Conservation (phyloP, 192 early-diverging fungal species). For the Hyaloraphidium curvatum region DNA sequence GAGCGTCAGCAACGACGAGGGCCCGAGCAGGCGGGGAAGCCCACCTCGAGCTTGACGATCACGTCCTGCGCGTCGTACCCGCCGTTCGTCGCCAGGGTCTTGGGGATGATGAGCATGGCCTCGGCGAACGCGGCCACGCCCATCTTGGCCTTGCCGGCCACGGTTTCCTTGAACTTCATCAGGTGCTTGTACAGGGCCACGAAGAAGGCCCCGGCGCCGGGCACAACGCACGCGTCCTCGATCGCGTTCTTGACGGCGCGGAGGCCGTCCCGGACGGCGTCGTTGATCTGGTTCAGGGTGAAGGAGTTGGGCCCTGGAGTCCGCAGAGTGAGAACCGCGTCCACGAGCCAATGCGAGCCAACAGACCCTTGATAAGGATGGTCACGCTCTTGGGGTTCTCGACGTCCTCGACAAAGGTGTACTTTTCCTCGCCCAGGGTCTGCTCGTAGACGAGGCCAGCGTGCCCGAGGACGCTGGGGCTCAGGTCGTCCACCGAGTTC, state of each 20-base stretch:
- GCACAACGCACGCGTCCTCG: slow-evolving; percentile 75
- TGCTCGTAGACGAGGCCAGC: slow-evolving; percentile 93
- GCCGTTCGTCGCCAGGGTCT: slow-evolving; percentile 85
- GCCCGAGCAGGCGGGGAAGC: neutral
- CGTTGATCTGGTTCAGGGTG: slow-evolving; percentile 84
- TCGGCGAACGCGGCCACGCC: slow-evolving; percentile 95
- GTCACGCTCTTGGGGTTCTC: slow-evolving; percentile 77
- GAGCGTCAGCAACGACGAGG: neutral
- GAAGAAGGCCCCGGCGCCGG: slow-evolving; percentile 93
- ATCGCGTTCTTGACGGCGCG: slow-evolving; percentile 96
- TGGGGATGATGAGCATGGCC: slow-evolving; percentile 87
- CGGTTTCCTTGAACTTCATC: slow-evolving; percentile 63
- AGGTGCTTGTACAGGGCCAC: slow-evolving; percentile 70
- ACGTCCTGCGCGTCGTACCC: slow-evolving; percentile 94
- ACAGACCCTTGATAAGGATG: slow-evolving; percentile 76
- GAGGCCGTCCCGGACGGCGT: slow-evolving; percentile 94
- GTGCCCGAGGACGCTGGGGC: slow-evolving; percentile 59
- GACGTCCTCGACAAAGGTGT: slow-evolving; percentile 95
- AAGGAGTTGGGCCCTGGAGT: slow-evolving; percentile 65
- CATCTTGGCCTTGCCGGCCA: slow-evolving; percentile 88
- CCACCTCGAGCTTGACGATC: slow-evolving; percentile 65
- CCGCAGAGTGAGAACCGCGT: neutral
- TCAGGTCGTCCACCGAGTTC: slow-evolving; percentile 95
- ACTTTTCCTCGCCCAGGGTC: slow-evolving; percentile 94
- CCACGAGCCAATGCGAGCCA: neutral